These are phyloP conservation scores for Schizopora paradoxa DNA, from an alignment of 1,284 basidiomycete genomes.

Conservation along the genomic window DNA sequence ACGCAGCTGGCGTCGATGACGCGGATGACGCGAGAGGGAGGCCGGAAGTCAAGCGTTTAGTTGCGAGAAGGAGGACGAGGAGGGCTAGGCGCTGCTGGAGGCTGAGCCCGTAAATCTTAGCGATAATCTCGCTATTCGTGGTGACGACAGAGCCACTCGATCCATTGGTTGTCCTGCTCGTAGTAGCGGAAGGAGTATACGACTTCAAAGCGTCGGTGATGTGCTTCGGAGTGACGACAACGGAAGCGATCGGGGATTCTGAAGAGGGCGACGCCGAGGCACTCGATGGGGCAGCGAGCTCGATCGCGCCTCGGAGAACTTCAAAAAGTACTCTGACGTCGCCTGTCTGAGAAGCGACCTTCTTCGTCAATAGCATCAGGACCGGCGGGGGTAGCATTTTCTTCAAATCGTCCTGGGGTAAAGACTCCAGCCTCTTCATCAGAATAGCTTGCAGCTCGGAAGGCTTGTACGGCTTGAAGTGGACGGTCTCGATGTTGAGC, in stretches of 20 bases:
- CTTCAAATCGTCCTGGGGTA: slow-evolving; percentile 37
- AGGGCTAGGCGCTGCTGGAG: slow-evolving; percentile 68
- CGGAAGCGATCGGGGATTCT: slow-evolving; percentile 35
- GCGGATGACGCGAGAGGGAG: slow-evolving; percentile 42
- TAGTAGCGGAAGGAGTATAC: slow-evolving; percentile 46
- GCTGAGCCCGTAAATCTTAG: slow-evolving; percentile 60
- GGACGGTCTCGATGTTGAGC: slow-evolving; percentile 53
- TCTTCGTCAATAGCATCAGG: slow-evolving; percentile 66
- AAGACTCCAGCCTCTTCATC: slow-evolving; percentile 46
- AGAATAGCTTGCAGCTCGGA: slow-evolving; percentile 62
- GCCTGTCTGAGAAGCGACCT: slow-evolving; percentile 70
- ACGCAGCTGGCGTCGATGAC: slow-evolving; percentile 24
- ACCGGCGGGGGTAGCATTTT: slow-evolving; percentile 59
- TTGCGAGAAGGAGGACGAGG: slow-evolving; percentile 56
- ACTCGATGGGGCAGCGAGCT: slow-evolving; percentile 44
- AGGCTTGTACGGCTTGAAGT: slow-evolving; percentile 72
- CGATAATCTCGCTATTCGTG: slow-evolving; percentile 54
- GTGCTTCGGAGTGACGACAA: slow-evolving; percentile 54
- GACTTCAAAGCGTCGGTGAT: slow-evolving; percentile 66
- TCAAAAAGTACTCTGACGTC: slow-evolving; percentile 74
- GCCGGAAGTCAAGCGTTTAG: slow-evolving; percentile 51
- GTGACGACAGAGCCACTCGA: slow-evolving; percentile 26
- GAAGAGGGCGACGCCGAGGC: slow-evolving; percentile 22
- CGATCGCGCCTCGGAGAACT: slow-evolving; percentile 71
- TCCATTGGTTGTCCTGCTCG: slow-evolving; percentile 23